These are phyloP conservation scores for Madurella mycetomatis DNA, from an alignment of 2,329 filamentous ascomycete species.

Conservation along the genomic window DNA sequence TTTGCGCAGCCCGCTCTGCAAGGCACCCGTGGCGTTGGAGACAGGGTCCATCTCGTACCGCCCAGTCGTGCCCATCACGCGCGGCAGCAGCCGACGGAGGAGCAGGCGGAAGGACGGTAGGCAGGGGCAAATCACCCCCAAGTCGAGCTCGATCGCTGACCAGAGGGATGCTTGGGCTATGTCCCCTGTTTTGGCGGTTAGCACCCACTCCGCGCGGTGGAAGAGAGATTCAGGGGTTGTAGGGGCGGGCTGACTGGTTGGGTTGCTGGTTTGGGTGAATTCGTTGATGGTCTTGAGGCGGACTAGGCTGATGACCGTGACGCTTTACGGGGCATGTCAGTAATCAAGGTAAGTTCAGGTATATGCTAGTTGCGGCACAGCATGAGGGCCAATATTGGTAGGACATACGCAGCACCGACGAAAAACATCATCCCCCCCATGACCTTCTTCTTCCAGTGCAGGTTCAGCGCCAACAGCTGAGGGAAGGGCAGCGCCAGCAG, in stretches of 20 bases:
- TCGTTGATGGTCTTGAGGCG: slow-evolving; percentile 24
- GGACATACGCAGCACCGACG: slow-evolving; percentile 37
- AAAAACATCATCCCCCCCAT: slow-evolving; percentile 44
- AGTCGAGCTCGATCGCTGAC: slow-evolving; percentile 24
- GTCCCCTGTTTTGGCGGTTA: slow-evolving; percentile 16
- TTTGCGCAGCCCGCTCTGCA: slow-evolving; percentile 3
- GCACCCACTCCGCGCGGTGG: neutral
- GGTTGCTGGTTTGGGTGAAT: slow-evolving; percentile 20
- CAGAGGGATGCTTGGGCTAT: slow-evolving; percentile 22
- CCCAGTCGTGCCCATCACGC: slow-evolving; percentile 13
- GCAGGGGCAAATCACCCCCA: slow-evolving; percentile 26
- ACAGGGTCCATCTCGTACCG: slow-evolving; percentile 20
- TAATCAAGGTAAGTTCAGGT: neutral
- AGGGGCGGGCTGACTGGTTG: slow-evolving; percentile 17
- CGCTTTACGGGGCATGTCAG: slow-evolving; percentile 7
- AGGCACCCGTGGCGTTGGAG: neutral
- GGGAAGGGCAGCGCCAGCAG: slow-evolving; percentile 49
- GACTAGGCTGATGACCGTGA: slow-evolving; percentile 23
- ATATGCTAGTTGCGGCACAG: neutral
- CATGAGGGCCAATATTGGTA: neutral
- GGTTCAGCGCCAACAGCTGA: slow-evolving; percentile 36
- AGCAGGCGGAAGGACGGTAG: slow-evolving; percentile 23
- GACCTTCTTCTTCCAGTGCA: slow-evolving; percentile 47
- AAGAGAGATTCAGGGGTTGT: neutral
- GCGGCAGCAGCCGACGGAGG: slow-evolving; percentile 18